These are phyloP conservation scores for Silene noctiflora DNA, from an alignment of 179 eudicot genomes.

Conservation along the genomic window DNA sequence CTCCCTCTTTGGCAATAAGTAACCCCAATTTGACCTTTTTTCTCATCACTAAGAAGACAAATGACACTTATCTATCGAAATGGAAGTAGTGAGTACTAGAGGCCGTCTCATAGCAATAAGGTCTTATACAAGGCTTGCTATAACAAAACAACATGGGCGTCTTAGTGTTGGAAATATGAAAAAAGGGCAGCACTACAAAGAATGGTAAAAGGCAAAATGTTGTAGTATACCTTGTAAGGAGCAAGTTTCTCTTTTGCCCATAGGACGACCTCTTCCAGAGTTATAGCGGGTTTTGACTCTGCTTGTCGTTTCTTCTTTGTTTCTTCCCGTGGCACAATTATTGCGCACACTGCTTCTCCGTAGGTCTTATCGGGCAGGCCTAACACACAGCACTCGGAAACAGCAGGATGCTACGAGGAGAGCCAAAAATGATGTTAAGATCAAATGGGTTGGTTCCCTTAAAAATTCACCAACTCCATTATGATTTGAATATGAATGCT, in stretches of 20 bases:
- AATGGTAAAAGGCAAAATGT: neutral
- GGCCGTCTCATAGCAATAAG: too few species aligned
- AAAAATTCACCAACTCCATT: neutral
- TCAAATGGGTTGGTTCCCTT: neutral
- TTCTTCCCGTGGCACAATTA: conserved; percentile 72
- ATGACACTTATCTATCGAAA: too few species aligned
- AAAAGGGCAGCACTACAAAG: neutral
- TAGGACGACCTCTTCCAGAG: conserved; percentile 63
- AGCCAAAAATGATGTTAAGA: conserved; percentile 9
- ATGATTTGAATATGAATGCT: neutral
- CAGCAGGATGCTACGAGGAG: conserved; percentile 64
- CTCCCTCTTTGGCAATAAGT: too few species aligned
- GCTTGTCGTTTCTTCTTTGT: conserved; percentile 45
- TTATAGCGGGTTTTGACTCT: conserved; percentile 66
- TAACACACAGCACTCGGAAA: conserved; percentile 91
- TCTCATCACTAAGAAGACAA: too few species aligned
- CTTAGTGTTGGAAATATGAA: neutral
- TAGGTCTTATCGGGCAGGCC: conserved; percentile 81
- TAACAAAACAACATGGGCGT: too few species aligned
- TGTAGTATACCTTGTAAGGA: conserved; percentile 71
- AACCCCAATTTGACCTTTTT: too few species aligned
- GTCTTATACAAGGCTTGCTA: too few species aligned
- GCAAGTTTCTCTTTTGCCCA: conserved; percentile 95
- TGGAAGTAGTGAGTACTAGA: too few species aligned
- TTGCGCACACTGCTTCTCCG: conserved; percentile 84